Base-by-base conservation (phyloP, 2,329 filamentous ascomycete genomes). In the Neophaeococcomyces aloes region DNA sequence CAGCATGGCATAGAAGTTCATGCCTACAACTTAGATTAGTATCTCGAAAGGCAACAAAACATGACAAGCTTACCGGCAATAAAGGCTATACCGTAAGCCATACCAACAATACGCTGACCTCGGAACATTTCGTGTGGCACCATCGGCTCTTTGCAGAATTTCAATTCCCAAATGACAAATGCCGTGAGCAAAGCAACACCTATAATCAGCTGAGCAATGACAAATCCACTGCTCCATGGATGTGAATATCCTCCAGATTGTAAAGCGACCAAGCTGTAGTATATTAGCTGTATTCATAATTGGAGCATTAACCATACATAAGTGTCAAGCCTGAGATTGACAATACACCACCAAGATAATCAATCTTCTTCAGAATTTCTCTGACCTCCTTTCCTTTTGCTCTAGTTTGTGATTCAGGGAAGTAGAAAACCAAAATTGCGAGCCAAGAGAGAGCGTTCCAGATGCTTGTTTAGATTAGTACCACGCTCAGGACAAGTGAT, bases 1-100 rank as follows among this genome's bases (percentile, higher is more conserved):
- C 11, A 53, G 42, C 33, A 53, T 36, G 8, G 45, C 44, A 29
- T 49, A 53, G 44, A 51, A 53, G 34, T 53, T 52, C 47, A 49
- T 51, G 33, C 49, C 48, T 47, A 29, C n/a, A n/a, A n/a, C 10
- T 17, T 25, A 27, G 25, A 29, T 29, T 29, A 23, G 18, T 33
- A 15, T 11, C n/a, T 33, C n/a, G 17, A 18, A 33, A 5, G 30
- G 25, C 19, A 18, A 7, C 19, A 13, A 25, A 23, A 21, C 4
- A 25, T 29, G 8, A 8, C 10, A 21, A 19, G 13, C 36, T 29
- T 7, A 35, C 31, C 46, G 8, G 40, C 44, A 29, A 51, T 39
- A 25, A 51, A 51, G 10, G 49, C 47, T 17, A 49, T 51, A 17
- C 44, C 47, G 23, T 44, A 51, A 7, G 47, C 47, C 44, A 51